Base-by-base conservation (phyloP, 805 yeast genomes). In the Torulaspora gathmanii region DNA sequence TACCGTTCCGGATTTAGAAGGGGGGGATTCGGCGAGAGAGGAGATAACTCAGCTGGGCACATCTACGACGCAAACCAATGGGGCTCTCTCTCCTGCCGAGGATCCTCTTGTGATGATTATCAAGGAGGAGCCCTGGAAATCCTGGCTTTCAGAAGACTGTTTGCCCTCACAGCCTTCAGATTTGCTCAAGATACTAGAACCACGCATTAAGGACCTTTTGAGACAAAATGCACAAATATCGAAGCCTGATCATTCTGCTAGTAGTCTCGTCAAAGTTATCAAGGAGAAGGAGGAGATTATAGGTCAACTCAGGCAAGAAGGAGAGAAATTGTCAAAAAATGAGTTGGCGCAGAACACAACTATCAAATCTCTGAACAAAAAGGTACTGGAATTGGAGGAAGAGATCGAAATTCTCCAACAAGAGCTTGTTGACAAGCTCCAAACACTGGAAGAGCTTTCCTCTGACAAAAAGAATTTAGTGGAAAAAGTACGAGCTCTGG, bases 271-370 rank as follows among this genome's bases (percentile, higher is more conserved):
- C 16, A 58, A 51, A 37, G 39, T 55, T 15, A 49, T 61, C 49
- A 56, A 56, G 63, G 51, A 69, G 54, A 55, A 82, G 70, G 69
- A 89, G 41, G 74, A 70, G 10, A 76, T 79, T 25, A 79, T 90
- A 20, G 74, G 77, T 13, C 80, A 82, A 45, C 67, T 90, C 23
- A 59, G 85, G 58, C 79, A 76, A 44, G 96, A 89, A 63, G 95
- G 95, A 3, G 82, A 83, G 50, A 78, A 75, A 19, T 65, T 88
- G 30, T 79, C 93, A 0, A 73, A 74, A 47, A 80, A 78, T 49
- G 97, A 91, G 55, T 71, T 87, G 22, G 78, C 77, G 52, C 72
- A 80, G 42, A 80, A 77, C 53, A 86, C 80, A 33, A 71, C 81
- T 0, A 78, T 90, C 40, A 85, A 85, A 50, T 72, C 74, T 51